Evolutionary conservation across 345 rosid species (phyloP).

Genomic region (Excoecaria cochinchinensis): DNA sequence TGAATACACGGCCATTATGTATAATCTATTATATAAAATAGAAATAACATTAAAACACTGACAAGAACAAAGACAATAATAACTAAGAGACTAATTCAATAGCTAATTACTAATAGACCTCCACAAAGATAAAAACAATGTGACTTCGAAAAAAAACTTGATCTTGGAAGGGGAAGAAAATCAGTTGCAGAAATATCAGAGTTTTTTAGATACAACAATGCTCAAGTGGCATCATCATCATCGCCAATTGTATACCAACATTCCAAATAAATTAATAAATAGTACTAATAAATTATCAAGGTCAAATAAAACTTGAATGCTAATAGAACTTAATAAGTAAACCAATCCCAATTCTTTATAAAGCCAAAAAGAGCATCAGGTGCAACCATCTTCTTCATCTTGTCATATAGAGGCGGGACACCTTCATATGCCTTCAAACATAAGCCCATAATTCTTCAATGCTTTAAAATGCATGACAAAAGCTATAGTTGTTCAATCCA

Average conservation of each 20-base stretch:
- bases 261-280: neutral
- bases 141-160: too few relatives aligned
- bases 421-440: constrained; percentile 78
- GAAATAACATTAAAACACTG: neutral
- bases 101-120: neutral
- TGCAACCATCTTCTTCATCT: constrained; percentile 78
- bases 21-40: neutral
- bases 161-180: too few relatives aligned
- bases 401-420: constrained; percentile 78
- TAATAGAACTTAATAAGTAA: neutral
- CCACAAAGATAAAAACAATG: too few relatives aligned
- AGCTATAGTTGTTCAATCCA: neutral
- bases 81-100: neutral
- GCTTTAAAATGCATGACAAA: neutral
- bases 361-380: constrained; percentile 66
- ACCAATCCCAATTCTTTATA: neutral
- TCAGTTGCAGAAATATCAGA: neutral
- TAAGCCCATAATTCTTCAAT: neutral
- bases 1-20: neutral
- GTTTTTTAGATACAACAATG: neutral
- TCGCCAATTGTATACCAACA: neutral
- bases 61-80: neutral
- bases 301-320: neutral
- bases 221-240: neutral
- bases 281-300: neutral